phyloP scores from a whole-genome alignment of 73 alveolate species.

The Paramecium sonneborni region DNA sequence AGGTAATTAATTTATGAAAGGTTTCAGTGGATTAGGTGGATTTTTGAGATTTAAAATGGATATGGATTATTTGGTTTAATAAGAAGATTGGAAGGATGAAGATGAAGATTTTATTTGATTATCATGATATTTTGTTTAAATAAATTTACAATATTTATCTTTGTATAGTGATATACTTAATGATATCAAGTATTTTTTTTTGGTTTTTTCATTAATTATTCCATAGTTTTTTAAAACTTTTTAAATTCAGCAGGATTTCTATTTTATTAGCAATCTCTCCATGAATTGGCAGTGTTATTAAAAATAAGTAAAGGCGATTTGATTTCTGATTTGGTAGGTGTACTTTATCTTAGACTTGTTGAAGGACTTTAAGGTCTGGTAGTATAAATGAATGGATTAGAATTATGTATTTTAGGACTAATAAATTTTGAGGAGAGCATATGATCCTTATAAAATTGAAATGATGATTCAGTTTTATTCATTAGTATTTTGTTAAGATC shows the following conservation, averaged over 20 bases:
- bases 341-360: not conserved
- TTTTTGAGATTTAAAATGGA: conserved; percentile 96
- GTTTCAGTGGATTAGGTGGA: conserved; percentile 99
- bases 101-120: conserved; percentile 74
- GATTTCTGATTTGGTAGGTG: not conserved
- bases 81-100: conserved; percentile 71
- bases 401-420: not conserved
- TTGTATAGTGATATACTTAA: not conserved
- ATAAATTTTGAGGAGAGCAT: not conserved
- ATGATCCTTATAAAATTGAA: not conserved
- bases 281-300: not conserved
- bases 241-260: not conserved
- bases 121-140: not conserved
- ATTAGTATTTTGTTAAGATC: not conserved
- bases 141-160: not conserved
- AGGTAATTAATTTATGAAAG: conserved; percentile 97
- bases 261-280: not conserved
- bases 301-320: not conserved
- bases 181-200: not conserved
- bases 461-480: not conserved
- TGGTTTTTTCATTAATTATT: not conserved
- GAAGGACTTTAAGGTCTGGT: conserved; percentile 25
- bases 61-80: conserved; percentile 69
- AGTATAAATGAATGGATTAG: not conserved
- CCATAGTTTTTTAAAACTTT: not conserved